These are phyloP conservation scores for Aspergillus carbonarius DNA, from an alignment of 2,329 filamentous ascomycete species.

Conservation along the genomic window DNA sequence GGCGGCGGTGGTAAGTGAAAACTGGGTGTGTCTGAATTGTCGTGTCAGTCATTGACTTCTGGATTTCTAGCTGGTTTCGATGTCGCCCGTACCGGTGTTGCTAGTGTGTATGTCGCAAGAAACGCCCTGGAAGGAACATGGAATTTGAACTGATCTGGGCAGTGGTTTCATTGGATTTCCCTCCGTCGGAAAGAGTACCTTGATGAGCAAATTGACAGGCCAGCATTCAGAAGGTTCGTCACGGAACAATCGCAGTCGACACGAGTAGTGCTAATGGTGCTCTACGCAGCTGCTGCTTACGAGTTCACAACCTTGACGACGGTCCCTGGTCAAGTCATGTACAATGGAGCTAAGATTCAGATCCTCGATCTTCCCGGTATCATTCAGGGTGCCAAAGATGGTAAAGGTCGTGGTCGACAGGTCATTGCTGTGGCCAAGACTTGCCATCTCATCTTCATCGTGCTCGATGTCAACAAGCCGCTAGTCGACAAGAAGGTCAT, in stretches of 20 bases:
- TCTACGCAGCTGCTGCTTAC: constrained; percentile 72
- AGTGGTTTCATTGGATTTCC: constrained; percentile 94
- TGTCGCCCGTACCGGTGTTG: constrained; percentile 94
- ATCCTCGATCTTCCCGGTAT: constrained; percentile 99
- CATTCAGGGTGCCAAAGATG: constrained; percentile 97
- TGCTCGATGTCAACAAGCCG: constrained; percentile 97
- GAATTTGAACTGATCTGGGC: constrained; percentile 15
- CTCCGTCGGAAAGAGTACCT: constrained; percentile 95
- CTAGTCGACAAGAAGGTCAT: constrained; percentile 96
- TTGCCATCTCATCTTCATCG: constrained; percentile 97
- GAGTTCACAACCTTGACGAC: constrained; percentile 98
- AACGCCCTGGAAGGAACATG: not conserved
- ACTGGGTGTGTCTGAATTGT: constrained; percentile 14
- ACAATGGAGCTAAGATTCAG: constrained; percentile 96
- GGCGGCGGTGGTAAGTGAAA: constrained; percentile 56
- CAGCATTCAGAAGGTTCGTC: constrained; percentile 81
- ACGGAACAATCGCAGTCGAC: not conserved
- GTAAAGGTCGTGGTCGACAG: constrained; percentile 93
- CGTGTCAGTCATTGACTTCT: constrained; percentile 2
- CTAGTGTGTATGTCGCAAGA: constrained; percentile 66
- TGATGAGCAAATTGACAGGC: constrained; percentile 92
- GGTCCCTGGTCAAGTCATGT: constrained; percentile 91
- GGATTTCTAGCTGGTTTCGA: constrained; percentile 73
- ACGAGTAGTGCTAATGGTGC: constrained; percentile 21
- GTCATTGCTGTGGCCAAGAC: constrained; percentile 99